Evolutionary conservation across 305 asterid genomes (phyloP).

Genomic region (Fraxinus dipetala): DNA sequence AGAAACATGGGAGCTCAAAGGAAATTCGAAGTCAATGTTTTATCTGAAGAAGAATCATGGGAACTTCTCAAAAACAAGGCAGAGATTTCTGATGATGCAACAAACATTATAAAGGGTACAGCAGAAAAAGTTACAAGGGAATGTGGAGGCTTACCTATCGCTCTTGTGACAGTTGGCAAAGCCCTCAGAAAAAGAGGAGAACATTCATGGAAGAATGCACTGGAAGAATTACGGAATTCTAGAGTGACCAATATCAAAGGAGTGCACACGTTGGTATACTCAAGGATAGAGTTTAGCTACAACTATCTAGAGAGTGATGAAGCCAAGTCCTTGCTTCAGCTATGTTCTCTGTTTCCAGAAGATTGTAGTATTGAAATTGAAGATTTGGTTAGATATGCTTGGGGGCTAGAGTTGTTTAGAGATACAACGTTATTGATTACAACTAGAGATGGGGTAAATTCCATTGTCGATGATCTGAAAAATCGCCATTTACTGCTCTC

Average conservation of each 20-base stretch:
- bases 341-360: slow-evolving; percentile 36
- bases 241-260: neutral
- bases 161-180: slow-evolving; percentile 20
- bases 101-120: neutral
- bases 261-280: neutral
- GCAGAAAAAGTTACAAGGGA: slow-evolving; percentile 24
- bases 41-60: slow-evolving; percentile 29
- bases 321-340: slow-evolving; percentile 24
- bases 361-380: slow-evolving; percentile 22
- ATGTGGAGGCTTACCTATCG: slow-evolving; percentile 35
- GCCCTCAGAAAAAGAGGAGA: neutral
- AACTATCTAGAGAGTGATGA: neutral
- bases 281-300: slow-evolving; percentile 14
- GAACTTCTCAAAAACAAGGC: slow-evolving; percentile 21
- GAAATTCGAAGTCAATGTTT: neutral
- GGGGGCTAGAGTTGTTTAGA: slow-evolving; percentile 27
- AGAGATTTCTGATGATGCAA: neutral
- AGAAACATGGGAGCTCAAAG: slow-evolving; percentile 6
- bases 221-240: neutral
- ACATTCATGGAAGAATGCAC: slow-evolving; percentile 6
- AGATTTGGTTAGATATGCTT: slow-evolving; percentile 1
- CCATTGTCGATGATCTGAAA: slow-evolving; percentile 16
- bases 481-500: slow-evolving; percentile 22
- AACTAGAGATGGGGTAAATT: slow-evolving; percentile 14
- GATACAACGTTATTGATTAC: slow-evolving; percentile 4